Base-by-base conservation (phyloP, 2,329 filamentous ascomycete genomes). In the Cyanodermella asteris region DNA sequence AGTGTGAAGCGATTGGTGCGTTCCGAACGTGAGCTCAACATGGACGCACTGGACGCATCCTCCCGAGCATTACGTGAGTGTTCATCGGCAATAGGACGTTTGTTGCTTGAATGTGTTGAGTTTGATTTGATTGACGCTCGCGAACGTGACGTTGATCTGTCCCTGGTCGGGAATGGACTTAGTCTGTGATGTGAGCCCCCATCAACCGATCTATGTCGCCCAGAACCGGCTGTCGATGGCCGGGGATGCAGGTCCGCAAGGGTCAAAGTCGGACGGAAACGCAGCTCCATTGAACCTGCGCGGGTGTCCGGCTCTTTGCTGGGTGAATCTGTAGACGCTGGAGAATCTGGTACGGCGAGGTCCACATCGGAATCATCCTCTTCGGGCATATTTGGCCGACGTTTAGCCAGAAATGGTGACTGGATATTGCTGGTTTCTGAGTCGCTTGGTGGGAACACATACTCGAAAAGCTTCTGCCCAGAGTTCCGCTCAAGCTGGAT, bases 401-500 rank as follows among this genome's bases (percentile, higher is more conserved):
- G 51, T 44, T 50, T 48, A 42, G 60, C 53, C 45, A 57, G 50
- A 31, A 61, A 53, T 16, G 58, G 56, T 18, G 33, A 35, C 20
- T 21, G 11, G 20, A 31, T 28, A 11, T 21, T 18, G 13, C 29
- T 23, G 16, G 23, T 25, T 13, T 34, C 30, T 22, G 20, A 20
- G 14, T 23, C 25, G 13, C 24, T 28, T 14, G 50, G 43, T 0
- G 87, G 90, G 55, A 97, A 97, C 37, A 97, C 80, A 48, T 97
- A 97, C 50, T 93, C 82, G 37, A 97, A 91, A 2, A 97, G 57
- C 36, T 74, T 80, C 51, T 90, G 84, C 22, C 82, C 84, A 24
- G 91, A 72, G 38, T 94, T 82, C 18, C 72, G 73, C 48, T 97
- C 87, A 18, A 97, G 59, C 44, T 97, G 87, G 13, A 97, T 71